Conservation (phyloP, 176 grass and related monocot species). For the Avena sativa region DNA sequence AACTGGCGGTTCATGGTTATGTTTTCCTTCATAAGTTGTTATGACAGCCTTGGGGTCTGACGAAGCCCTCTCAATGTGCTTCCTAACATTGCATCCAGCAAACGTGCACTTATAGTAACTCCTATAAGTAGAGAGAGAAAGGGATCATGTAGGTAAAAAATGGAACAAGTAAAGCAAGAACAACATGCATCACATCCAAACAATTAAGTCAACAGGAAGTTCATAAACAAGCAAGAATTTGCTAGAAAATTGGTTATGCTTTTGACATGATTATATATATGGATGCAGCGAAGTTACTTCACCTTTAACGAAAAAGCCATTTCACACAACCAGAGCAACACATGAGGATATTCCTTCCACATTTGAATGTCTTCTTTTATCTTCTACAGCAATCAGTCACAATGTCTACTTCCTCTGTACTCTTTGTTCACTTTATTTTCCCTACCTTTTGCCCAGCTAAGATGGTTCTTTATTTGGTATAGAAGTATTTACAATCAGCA, state of each 20-base stretch:
- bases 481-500: background rate
- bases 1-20: conserved; percentile 90
- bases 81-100: conserved; percentile 81
- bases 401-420: background rate
- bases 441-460: conserved; percentile 12
- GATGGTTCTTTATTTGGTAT: background rate
- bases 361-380: conserved; percentile 18
- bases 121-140: conserved; percentile 55
- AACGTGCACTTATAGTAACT: conserved; percentile 95
- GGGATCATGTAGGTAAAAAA: conserved; percentile 20
- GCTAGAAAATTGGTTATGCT: background rate
- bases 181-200: conserved; percentile 2
- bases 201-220: conserved; percentile 6
- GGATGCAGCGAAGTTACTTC: background rate
- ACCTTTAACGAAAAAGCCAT: background rate
- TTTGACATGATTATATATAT: background rate
- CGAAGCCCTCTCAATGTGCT: conserved; percentile 87
- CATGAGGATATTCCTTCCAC: background rate
- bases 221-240: conserved; percentile 1
- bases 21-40: conserved; percentile 91
- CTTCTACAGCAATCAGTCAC: background rate
- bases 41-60: conserved; percentile 86
- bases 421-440: background rate
- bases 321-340: conserved; percentile 13
- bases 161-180: conserved; percentile 2